These are phyloP conservation scores for Deuterostichococcus epilithicus DNA, from an alignment of 139 green algal genomes.

Conservation along the genomic window DNA sequence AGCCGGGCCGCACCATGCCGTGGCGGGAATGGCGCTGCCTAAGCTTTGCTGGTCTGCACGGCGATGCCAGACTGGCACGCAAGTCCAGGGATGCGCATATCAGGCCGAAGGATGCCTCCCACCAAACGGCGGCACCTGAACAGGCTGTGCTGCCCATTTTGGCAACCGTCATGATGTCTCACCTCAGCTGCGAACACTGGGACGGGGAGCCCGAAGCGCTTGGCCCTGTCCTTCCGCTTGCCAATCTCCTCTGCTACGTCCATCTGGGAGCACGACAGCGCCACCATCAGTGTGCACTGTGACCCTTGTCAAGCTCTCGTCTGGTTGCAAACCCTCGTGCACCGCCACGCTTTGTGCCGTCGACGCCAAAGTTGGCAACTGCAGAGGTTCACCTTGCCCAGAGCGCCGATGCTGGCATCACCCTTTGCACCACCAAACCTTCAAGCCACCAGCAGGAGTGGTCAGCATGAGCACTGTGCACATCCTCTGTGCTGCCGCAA, in stretches of 20 bases:
- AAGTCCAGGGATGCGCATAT: no score
- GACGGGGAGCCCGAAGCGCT: not conserved
- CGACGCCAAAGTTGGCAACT: no score
- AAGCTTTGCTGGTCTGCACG: not conserved
- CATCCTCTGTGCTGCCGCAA: no score
- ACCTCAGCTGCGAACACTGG: not conserved
- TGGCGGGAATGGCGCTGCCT: no score
- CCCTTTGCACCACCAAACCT: not conserved
- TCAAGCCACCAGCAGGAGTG: not conserved
- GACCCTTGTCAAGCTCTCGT: no score
- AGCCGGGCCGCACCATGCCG: no score
- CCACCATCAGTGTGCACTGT: no score
- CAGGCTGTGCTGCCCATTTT: not conserved
- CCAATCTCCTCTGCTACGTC: conserved; percentile 1
- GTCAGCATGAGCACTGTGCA: not conserved
- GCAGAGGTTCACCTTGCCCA: not conserved
- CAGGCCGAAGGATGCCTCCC: no score
- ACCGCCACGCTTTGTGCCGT: no score
- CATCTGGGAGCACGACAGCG: no score
- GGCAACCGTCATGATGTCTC: not conserved
- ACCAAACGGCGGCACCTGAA: no score
- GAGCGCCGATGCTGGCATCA: not conserved
- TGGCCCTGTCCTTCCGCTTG: conserved; percentile 2
- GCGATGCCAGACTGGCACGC: not conserved
- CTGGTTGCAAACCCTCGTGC: no score